Conservation (phyloP, 2,329 filamentous ascomycete genomes). For the Magnaporthales sp. region DNA sequence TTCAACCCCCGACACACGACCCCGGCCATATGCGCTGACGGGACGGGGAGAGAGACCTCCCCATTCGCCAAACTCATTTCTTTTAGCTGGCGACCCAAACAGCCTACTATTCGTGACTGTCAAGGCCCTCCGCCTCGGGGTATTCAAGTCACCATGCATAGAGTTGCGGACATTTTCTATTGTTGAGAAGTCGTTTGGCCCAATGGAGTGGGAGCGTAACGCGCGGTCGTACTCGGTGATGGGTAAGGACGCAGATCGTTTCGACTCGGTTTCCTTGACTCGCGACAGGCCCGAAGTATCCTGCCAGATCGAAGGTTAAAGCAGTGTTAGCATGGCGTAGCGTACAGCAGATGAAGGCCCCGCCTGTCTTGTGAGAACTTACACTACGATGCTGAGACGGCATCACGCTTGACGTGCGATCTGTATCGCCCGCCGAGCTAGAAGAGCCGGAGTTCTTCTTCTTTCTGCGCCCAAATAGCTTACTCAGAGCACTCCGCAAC, state of each 20-base stretch:
- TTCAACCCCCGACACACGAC: slow-evolving; percentile 23
- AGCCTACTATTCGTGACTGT: slow-evolving; percentile 30
- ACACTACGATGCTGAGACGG: slow-evolving; percentile 40
- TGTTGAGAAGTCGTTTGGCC: slow-evolving; percentile 43
- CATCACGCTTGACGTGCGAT: slow-evolving; percentile 16
- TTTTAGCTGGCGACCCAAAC: slow-evolving; percentile 21
- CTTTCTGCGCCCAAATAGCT: slow-evolving; percentile 50
- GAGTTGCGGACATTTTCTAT: slow-evolving; percentile 48
- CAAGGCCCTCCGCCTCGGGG: slow-evolving; percentile 27
- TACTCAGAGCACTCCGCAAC: slow-evolving; percentile 45
- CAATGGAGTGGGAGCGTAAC: slow-evolving; percentile 52
- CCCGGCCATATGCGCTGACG: slow-evolving; percentile 48
- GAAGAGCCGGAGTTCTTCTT: slow-evolving; percentile 40
- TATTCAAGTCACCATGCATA: slow-evolving; percentile 33
- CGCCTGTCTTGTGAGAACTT: slow-evolving; percentile 20
- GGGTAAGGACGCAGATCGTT: slow-evolving; percentile 50
- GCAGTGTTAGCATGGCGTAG: background rate
- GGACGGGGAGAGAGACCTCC: slow-evolving; percentile 51
- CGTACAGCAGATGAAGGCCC: background rate
- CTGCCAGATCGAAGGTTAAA: slow-evolving; percentile 16
- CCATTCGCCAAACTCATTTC: slow-evolving; percentile 28
- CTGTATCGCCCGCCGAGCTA: slow-evolving; percentile 16
- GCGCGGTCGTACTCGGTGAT: slow-evolving; percentile 53
- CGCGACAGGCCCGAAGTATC: slow-evolving; percentile 28
- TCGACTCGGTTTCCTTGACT: slow-evolving; percentile 29